phyloP scores from a whole-genome alignment of 1,284 basidiomycete genomes.

The Fomes fomentarius region DNA sequence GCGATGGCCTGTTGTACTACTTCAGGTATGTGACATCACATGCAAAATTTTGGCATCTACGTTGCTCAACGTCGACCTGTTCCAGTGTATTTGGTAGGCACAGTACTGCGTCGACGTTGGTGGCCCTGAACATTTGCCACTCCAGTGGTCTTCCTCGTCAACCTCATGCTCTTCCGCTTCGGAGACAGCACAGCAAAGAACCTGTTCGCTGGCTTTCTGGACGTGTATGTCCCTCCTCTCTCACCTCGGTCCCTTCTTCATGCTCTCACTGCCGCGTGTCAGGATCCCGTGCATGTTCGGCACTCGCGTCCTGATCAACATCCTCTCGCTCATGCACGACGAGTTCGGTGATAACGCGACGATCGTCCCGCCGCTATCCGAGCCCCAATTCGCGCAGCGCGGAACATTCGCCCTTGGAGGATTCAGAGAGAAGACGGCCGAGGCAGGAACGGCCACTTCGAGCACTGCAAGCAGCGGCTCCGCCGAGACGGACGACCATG shows the following conservation, averaged over 20 bases:
- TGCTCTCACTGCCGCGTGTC: not conserved
- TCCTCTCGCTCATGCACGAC: slow-evolving; percentile 4
- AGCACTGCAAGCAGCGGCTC: not conserved
- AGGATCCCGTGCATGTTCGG: slow-evolving; percentile 12
- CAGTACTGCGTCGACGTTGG: not conserved
- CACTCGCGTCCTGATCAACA: slow-evolving; percentile 8
- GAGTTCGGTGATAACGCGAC: not conserved
- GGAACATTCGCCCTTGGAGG: not conserved
- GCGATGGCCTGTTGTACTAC: slow-evolving; percentile 3
- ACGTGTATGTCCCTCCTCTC: slow-evolving; percentile 1
- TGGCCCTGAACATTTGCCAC: not conserved
- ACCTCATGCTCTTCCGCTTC: slow-evolving; percentile 9
- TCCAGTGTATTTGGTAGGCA: not conserved
- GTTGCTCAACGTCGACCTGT: not conserved
- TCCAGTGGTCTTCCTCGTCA: slow-evolving; percentile 6
- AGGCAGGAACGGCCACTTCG: not conserved
- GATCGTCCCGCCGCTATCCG: not conserved
- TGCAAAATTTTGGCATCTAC: not conserved
- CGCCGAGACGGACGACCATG: not conserved
- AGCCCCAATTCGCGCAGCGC: not conserved
- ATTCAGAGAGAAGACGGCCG: not conserved
- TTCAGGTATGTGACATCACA: not conserved
- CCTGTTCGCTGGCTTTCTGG: slow-evolving; percentile 6
- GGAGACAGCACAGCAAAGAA: not conserved
- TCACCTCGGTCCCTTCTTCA: not conserved